Base-by-base conservation (phyloP, 371 early-diverging fungal genomes). In the Circinella minor region DNA sequence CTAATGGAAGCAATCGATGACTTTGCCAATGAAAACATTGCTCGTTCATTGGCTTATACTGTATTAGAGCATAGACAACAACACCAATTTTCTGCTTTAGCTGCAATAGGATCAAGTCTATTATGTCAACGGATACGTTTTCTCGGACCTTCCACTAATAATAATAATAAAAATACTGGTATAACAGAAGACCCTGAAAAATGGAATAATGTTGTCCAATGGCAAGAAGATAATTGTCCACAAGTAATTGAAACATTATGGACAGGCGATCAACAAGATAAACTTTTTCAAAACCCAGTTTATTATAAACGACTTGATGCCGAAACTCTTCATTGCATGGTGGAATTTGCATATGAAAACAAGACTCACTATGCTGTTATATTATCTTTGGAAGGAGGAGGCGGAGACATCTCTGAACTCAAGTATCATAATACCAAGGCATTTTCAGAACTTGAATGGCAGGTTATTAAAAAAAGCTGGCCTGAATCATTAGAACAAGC, bases 1-100 rank as follows among this genome's bases (percentile, higher is more conserved):
- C 13, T 20, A 46, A 84, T 85, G 85, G 82, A 85, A 74, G 85
- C 85, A 13, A 85, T 84, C 71, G 84, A 84, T 68, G 81, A 81
- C 59, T 79, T 71, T 55, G 81, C 81, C n/a, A 82, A 81, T 61
- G 82, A 85, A 34, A 81, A 82, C 61, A 77, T 85, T 72, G 78
- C 77, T 15, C 79, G 85, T 18, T 85, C 85, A 0, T 20, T 85
- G 27, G 85, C 82, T 7, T 80, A 78, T 64, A 75, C 80, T 3
- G 78, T 76, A 3, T 74, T 85, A 20, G 79, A 82, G 13, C 65
- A 78, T 17, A 73, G 82, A 20, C 75, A 81, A 46, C 76, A 73
- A 43, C 76, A 74, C 48, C 64, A 77, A 18, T 81, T 73, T 65
- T 27, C 60, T 13, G 73, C 69, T 4, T 70, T 85, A 7, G n/a